These are phyloP conservation scores for Fusarium sp. DNA, from an alignment of 2,329 filamentous ascomycete species.

Conservation along the genomic window DNA sequence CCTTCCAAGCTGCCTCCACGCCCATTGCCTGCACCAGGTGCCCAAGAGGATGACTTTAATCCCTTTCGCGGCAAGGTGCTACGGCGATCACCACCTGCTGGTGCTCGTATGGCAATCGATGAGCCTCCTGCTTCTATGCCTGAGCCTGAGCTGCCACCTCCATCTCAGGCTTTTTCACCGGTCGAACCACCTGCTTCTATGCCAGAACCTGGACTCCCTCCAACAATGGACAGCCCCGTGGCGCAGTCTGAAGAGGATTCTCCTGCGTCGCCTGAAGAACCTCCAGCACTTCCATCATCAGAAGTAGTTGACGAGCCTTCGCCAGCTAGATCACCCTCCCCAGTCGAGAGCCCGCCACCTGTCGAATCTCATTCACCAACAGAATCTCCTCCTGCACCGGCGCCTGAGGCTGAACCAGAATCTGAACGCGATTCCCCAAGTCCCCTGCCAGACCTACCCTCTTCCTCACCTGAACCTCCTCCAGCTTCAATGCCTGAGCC, in stretches of 20 bases:
- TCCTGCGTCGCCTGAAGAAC: conserved; percentile 1
- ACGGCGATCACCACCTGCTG: conserved; percentile 51
- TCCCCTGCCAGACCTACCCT: conserved; percentile 8
- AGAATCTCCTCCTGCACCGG: background rate
- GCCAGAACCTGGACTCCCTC: conserved; percentile 13
- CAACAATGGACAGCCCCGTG: background rate
- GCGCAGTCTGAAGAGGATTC: conserved; percentile 4
- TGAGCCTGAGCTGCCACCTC: conserved; percentile 23
- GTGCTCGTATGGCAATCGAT: conserved; percentile 35
- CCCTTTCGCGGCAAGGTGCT: conserved; percentile 51
- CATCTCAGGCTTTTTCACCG: conserved; percentile 13
- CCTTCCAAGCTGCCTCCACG: conserved; percentile 61
- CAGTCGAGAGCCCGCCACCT: conserved; percentile 16
- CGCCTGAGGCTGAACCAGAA: background rate
- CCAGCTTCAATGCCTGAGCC: conserved; percentile 39
- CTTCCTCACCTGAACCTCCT: conserved; percentile 18
- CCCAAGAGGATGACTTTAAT: conserved; percentile 50
- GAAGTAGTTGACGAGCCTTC: conserved; percentile 9
- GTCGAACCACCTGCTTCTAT: conserved; percentile 29
- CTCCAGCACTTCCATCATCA: background rate
- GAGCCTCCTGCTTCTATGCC: conserved; percentile 37
- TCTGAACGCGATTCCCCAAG: background rate
- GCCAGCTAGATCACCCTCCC: conserved; percentile 1
- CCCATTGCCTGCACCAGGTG: conserved; percentile 63
- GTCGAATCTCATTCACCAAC: conserved; percentile 9